phyloP scores from a whole-genome alignment of 2,329 filamentous ascomycete species.

The Diaporthe eres region DNA sequence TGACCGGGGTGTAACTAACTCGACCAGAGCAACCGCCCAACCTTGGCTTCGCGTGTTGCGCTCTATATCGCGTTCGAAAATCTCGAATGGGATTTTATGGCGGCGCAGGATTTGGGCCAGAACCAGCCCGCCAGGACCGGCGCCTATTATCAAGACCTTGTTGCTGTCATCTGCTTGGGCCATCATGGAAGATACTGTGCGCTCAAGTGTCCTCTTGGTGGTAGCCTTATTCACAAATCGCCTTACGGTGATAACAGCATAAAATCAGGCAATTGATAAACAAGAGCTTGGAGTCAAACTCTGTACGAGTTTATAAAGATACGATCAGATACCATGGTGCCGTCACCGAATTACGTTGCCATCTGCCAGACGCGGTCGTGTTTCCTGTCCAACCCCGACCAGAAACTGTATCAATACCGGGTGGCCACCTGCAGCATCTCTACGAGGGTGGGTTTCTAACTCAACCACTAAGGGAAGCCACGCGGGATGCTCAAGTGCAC shows the following conservation, averaged over 20 bases:
- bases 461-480: not conserved
- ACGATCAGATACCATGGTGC: too few species aligned
- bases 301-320: not conserved
- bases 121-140: not conserved
- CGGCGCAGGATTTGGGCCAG: not conserved
- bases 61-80: not conserved
- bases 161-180: not conserved
- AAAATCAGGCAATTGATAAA: too few species aligned
- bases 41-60: not conserved
- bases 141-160: not conserved
- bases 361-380: not conserved
- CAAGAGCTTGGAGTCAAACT: not conserved
- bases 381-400: not conserved
- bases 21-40: not conserved
- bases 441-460: not conserved
- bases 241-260: not conserved
- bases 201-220: too few species aligned
- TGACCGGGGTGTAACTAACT: not conserved
- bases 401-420: not conserved
- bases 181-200: not conserved
- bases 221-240: too few species aligned
- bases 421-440: not conserved
- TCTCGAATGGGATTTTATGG: not conserved
- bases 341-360: too few species aligned
- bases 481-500: not conserved